Conservation (phyloP, 1,139 yeast genomes). For the Eremothecium coryli region DNA sequence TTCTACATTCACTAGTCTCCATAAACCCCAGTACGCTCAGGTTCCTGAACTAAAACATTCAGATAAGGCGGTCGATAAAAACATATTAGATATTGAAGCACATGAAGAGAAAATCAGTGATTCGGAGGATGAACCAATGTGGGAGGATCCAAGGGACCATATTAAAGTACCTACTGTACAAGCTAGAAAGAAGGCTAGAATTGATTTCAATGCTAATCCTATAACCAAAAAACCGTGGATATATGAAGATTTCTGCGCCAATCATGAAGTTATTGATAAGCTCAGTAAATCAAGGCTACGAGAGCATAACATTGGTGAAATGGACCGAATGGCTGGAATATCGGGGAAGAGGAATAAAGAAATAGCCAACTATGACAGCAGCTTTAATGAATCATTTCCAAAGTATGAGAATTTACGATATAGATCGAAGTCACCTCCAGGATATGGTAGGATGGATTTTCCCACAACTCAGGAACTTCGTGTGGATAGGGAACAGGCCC, state of each 20-base stretch:
- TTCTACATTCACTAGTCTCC: background rate
- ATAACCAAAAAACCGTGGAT: constrained; percentile 29
- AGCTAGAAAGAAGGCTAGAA: constrained; percentile 1
- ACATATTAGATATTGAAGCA: background rate
- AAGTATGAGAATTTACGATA: constrained; percentile 29
- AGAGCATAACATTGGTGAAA: constrained; percentile 11
- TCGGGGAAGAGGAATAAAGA: background rate
- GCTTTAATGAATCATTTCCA: constrained; percentile 6
- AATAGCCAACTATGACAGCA: constrained; percentile 1
- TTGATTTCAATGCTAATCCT: constrained; percentile 30
- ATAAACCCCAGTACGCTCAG: background rate
- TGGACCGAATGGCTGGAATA: constrained; percentile 16
- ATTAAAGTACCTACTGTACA: background rate
- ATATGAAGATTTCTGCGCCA: constrained; percentile 28
- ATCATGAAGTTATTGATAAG: constrained; percentile 15
- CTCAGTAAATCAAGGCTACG: constrained; percentile 9
- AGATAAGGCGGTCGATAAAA: background rate
- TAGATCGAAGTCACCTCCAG: constrained; percentile 55
- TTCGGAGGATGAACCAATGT: constrained; percentile 8
- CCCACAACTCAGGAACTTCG: constrained; percentile 48
- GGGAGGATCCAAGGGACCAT: background rate
- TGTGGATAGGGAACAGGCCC: constrained; percentile 30
- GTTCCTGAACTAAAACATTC: background rate
- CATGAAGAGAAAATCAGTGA: constrained; percentile 9
- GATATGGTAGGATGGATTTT: constrained; percentile 53